Evolutionary conservation across 2,329 filamentous ascomycete genomes (phyloP).

Genomic region (Colletotrichum filicis): DNA sequence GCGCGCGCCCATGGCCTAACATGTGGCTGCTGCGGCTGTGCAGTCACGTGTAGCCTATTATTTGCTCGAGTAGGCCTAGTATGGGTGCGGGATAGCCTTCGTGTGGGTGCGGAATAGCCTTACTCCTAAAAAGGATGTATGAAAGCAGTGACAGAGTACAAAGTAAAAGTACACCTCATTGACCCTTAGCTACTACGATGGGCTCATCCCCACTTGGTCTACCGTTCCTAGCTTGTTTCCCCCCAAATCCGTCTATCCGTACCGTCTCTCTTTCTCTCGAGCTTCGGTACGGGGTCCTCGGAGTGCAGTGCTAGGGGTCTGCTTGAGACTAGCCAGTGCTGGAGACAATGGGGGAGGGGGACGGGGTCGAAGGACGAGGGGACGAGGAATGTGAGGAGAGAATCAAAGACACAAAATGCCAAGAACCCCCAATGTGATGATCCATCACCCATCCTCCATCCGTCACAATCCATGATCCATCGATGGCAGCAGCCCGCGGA

Average conservation of each 20-base stretch:
- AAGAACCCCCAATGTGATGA: background rate
- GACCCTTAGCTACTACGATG: no score
- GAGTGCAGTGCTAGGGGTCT: background rate
- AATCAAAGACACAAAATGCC: background rate
- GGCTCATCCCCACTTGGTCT: constrained; percentile 18
- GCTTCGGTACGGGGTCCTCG: constrained; percentile 2
- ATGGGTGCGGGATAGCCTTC: no score
- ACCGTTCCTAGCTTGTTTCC: background rate
- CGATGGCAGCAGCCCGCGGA: background rate
- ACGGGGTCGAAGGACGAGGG: background rate
- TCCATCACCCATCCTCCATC: background rate
- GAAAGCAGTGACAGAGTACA: constrained; percentile 5
- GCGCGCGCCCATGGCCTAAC: no score
- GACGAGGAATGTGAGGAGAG: background rate
- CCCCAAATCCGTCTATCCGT: background rate
- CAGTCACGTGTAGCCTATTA: no score
- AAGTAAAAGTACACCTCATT: no score
- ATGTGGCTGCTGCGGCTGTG: no score
- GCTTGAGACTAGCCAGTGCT: background rate
- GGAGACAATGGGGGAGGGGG: background rate
- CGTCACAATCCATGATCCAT: background rate
- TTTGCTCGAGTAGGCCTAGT: no score
- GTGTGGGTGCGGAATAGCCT: no score
- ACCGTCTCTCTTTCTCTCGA: background rate
- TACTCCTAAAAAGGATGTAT: constrained; percentile 7